Conservation (phyloP, 441 rosid genomes). For the Croton setiger region DNA sequence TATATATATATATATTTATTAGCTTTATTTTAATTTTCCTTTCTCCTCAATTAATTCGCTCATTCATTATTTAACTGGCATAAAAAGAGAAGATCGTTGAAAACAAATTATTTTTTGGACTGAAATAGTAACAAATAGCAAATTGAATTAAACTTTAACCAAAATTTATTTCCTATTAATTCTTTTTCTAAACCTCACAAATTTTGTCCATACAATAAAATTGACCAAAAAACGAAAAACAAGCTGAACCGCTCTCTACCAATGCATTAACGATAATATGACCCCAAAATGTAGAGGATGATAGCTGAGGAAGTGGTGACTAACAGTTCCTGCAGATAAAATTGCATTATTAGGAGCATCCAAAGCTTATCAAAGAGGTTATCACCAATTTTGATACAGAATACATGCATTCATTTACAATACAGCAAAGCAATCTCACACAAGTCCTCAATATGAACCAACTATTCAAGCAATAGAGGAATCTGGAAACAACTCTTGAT, state of each 20-base stretch:
- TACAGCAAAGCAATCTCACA: not conserved
- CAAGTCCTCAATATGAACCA: not conserved
- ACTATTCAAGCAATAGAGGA: not conserved
- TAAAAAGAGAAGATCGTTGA: too few relatives aligned
- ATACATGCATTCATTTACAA: not conserved
- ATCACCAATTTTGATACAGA: not conserved
- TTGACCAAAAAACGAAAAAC: constrained; percentile 8
- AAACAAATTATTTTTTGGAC: too few relatives aligned
- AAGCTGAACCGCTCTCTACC: not conserved
- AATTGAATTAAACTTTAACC: not conserved
- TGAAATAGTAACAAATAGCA: too few relatives aligned
- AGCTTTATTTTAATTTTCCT: too few relatives aligned
- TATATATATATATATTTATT: too few relatives aligned
- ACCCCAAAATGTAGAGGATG: constrained; percentile 59
- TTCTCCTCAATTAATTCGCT: too few relatives aligned
- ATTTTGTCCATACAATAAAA: constrained; percentile 19
- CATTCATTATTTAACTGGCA: too few relatives aligned
- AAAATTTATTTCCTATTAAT: constrained; percentile 9
- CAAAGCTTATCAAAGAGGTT: not conserved
- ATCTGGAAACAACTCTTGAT: not conserved
- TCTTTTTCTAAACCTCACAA: constrained; percentile 7
- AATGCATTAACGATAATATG: constrained; percentile 58
- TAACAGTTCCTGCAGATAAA: constrained; percentile 63
- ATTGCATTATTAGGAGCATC: constrained; percentile 6
- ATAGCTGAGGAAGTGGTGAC: constrained; percentile 64